Percentiles rank a stretch among this genome's conserved stretches.
Evolutionary conservation across 2,329 filamentous ascomycete species (phyloP).

Genomic region (Fusarium tjaetaba): DNA sequence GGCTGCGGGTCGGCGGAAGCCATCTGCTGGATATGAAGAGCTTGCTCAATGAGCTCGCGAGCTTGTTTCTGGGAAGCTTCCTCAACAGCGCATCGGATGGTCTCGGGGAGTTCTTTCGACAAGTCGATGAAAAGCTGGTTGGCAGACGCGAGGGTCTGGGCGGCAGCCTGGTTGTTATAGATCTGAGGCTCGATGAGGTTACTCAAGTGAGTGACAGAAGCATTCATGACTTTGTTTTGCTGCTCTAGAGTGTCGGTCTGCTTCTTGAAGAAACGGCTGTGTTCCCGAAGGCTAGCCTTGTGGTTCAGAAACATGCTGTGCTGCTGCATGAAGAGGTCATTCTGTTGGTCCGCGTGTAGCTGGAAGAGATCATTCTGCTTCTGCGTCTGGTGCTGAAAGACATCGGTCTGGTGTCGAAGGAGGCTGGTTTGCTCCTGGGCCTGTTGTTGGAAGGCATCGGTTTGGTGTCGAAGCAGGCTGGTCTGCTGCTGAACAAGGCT

Average conservation of each 20-base stretch:
- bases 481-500: background rate
- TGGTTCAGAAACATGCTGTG: background rate
- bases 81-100: conserved; percentile 41
- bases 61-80: conserved; percentile 33
- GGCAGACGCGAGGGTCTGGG: conserved; percentile 36
- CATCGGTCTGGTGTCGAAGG: background rate
- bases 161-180: conserved; percentile 27
- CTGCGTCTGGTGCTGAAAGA: background rate
- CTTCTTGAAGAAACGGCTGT: conserved; percentile 24
- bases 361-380: background rate
- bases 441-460: background rate
- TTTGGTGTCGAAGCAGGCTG: background rate
- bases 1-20: conserved; percentile 20
- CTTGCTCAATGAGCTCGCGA: conserved; percentile 17
- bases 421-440: background rate
- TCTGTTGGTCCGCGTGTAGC: background rate
- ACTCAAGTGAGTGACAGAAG: conserved; percentile 28
- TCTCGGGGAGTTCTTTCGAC: conserved; percentile 41
- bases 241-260: conserved; percentile 22
- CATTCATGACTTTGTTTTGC: conserved; percentile 40
- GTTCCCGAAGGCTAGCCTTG: background rate
- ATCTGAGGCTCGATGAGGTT: conserved; percentile 33
- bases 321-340: background rate
- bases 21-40: conserved; percentile 38
- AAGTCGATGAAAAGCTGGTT: conserved; percentile 37